Percentiles rank a stretch among this genome's conserved stretches.
phyloP scores from a whole-genome alignment of 1,284 basidiomycete species.

The Puccinia novopanici region DNA sequence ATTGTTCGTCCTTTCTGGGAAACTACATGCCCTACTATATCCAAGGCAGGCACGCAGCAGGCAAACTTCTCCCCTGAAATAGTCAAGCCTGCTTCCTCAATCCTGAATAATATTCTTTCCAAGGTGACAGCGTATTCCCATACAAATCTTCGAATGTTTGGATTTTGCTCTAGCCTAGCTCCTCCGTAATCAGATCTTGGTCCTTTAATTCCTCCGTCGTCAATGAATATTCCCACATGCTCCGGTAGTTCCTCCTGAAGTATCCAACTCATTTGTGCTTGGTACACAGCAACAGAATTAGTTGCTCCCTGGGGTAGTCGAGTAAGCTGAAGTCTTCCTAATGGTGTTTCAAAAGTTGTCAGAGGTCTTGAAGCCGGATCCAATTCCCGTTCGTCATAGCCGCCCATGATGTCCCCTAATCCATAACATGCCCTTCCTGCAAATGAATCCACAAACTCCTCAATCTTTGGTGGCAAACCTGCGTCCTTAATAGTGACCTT shows the following conservation, averaged over 20 bases:
- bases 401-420: too few species aligned
- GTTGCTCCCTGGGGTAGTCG: constrained; percentile 29
- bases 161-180: background rate
- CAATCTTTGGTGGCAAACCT: too few species aligned
- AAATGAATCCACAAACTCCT: too few species aligned
- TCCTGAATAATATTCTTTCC: too few species aligned
- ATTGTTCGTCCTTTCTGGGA: background rate
- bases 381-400: too few species aligned
- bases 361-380: too few species aligned
- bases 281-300: constrained; percentile 16
- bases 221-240: constrained; percentile 12
- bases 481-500: too few species aligned
- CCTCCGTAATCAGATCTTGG: background rate
- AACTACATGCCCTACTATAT: constrained; percentile 1
- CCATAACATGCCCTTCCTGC: too few species aligned
- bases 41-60: constrained; percentile 12
- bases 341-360: too few species aligned
- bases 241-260: background rate
- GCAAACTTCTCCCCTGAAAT: too few species aligned
- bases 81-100: too few species aligned
- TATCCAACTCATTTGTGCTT: constrained; percentile 11
- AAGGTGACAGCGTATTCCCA: constrained; percentile 12
- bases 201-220: constrained; percentile 21
- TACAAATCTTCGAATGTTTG: background rate
- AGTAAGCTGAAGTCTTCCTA: too few species aligned